phyloP scores from a whole-genome alignment of 2,329 filamentous ascomycete genomes.

The Alternaria dauci region DNA sequence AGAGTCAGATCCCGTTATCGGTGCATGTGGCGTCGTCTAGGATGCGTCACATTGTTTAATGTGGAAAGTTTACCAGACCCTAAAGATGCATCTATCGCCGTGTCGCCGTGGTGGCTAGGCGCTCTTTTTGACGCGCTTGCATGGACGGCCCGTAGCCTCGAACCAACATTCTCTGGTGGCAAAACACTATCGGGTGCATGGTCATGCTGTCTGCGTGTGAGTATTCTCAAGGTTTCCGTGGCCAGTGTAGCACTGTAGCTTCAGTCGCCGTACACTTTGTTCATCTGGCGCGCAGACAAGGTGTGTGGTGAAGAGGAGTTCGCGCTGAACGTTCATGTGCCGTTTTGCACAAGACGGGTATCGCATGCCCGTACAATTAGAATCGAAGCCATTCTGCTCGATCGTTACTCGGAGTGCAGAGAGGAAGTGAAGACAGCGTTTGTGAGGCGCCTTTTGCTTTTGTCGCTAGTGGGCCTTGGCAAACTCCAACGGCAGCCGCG shows the following conservation, averaged over 20 bases:
- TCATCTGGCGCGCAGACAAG: background rate
- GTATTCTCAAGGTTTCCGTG: background rate
- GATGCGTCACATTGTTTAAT: background rate
- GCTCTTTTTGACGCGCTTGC: background rate
- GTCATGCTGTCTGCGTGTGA: background rate
- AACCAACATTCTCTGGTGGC: slow-evolving; percentile 3
- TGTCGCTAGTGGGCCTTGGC: slow-evolving; percentile 23
- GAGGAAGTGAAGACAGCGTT: background rate
- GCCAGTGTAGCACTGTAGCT: background rate
- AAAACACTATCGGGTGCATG: background rate
- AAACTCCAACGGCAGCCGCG: slow-evolving; percentile 10
- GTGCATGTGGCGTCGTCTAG: slow-evolving; percentile 3
- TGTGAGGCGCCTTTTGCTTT: slow-evolving; percentile 7
- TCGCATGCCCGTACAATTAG: background rate
- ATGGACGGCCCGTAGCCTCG: background rate
- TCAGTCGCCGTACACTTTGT: background rate
- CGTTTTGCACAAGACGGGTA: background rate
- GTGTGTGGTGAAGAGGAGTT: background rate
- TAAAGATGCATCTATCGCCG: slow-evolving; percentile 1
- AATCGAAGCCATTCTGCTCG: background rate
- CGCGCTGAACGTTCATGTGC: background rate
- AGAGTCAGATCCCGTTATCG: background rate
- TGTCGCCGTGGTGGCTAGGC: slow-evolving; percentile 6
- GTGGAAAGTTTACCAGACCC: slow-evolving; percentile 8
- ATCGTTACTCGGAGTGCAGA: background rate